Evolutionary conservation across 352 stramenopile genomes (phyloP).

Genomic region (Elongisporangium senticosum): DNA sequence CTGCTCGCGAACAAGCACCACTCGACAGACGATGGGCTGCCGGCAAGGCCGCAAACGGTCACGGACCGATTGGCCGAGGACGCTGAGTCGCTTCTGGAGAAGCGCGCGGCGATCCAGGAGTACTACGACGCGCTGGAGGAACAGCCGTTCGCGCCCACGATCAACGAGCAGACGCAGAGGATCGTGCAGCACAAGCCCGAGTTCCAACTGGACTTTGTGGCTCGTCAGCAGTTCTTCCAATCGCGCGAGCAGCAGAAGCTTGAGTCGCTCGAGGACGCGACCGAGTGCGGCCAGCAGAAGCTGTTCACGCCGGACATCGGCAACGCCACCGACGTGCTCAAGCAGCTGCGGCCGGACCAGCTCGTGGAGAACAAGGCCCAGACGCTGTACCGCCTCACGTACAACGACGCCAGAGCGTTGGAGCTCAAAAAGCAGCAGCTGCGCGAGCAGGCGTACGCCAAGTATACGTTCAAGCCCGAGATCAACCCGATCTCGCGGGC

Average conservation of each 20-base stretch:
- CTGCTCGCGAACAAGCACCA: conserved; percentile 23
- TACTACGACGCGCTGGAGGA: conserved; percentile 64
- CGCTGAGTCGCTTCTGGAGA: conserved; percentile 36
- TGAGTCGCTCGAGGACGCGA: conserved; percentile 43
- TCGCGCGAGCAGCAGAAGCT: conserved; percentile 53
- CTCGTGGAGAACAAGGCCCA: conserved; percentile 48
- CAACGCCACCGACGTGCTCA: conserved; percentile 61
- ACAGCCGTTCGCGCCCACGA: conserved; percentile 50
- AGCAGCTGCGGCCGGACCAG: conserved; percentile 56
- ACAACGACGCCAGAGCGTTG: conserved; percentile 49
- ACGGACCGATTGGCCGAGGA: conserved; percentile 53
- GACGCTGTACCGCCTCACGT: conserved; percentile 61
- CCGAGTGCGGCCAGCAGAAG: conserved; percentile 19
- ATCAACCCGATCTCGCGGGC: conserved; percentile 76
- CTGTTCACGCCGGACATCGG: conserved; percentile 79
- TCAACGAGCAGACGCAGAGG: conserved; percentile 45
- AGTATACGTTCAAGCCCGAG: conserved; percentile 71
- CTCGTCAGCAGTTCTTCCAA: conserved; percentile 64
- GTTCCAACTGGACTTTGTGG: conserved; percentile 75
- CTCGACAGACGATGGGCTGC: conserved; percentile 5
- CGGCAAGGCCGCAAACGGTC: conserved; percentile 22
- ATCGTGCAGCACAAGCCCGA: conserved; percentile 59
- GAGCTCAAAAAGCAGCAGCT: conserved; percentile 59
- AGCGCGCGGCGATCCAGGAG: conserved; percentile 51
- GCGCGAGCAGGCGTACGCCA: conserved; percentile 40